Evolutionary conservation across 192 early-diverging fungal species (phyloP), one percentile per base, ranked within the genome.

Genomic region (Coemansia sp.): DNA sequence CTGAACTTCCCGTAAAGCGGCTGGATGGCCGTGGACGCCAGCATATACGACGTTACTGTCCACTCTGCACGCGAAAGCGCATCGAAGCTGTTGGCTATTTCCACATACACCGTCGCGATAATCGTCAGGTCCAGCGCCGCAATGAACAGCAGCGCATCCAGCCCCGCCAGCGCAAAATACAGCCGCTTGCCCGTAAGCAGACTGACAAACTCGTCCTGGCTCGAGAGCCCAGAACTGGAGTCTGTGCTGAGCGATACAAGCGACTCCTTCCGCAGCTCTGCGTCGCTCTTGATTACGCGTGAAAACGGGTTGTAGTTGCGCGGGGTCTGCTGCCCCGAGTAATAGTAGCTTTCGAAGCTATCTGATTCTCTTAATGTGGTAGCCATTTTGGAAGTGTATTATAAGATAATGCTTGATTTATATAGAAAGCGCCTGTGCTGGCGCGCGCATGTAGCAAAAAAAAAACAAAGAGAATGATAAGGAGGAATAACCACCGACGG

Each of bases 71-170:
- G 76, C 28, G 81, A 65, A 29, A 90, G 80, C 2, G 84, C 82
- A 10, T 81, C 64, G 50, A 95, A 93, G 43, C 93, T 92, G 33
- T 73, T 69, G 29, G 88, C 85, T 52, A 97, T 94, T 3, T 68
- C 78, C 8, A 87, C 82, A 38, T 93, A 82, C 10, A 91, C 87
- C 1, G 92, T 92, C 5, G 90, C 81, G 25, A 97, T 83, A 35
- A 97, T 91, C 1, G 90, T 95, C 67, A 88, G 85, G 68, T 97
- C 95, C 18, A 95, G 65, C 3, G 88, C 82, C 0, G 87, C 86
- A n/a, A 95, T 83, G 50, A 97, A 89, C 40, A 91, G 64, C 24
- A 84, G 77, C 18, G 89, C 62, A 14, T 84, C 76, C 14, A 92
- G 77, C 18, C 77, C 77, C 0, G 77, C 76, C 18, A 79, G 57